These are phyloP conservation scores for Triticum timopheevii DNA, from an alignment of 176 grass and related monocot species.

Conservation along the genomic window DNA sequence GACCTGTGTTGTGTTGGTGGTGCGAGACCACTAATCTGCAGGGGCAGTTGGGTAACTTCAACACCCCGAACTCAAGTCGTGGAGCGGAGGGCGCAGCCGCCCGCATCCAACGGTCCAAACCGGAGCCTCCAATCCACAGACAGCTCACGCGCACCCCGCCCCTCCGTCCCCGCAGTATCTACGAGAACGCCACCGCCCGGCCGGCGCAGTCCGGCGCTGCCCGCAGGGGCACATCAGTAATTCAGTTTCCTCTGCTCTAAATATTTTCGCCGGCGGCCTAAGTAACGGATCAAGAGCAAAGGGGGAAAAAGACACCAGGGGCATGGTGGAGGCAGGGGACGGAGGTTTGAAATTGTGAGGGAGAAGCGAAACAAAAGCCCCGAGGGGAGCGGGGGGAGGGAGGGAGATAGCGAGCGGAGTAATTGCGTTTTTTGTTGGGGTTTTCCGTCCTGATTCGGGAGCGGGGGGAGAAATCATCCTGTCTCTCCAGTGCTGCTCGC, in stretches of 20 bases:
- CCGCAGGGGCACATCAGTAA: background rate
- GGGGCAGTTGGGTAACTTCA: slow-evolving; percentile 37
- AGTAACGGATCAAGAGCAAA: slow-evolving; percentile 45
- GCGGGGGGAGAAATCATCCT: slow-evolving; percentile 22
- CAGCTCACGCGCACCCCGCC: background rate
- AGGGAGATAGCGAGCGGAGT: background rate
- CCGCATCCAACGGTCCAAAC: slow-evolving; percentile 59
- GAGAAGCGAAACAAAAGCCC: slow-evolving; percentile 25
- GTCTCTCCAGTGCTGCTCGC: slow-evolving; percentile 10
- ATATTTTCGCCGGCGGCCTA: slow-evolving; percentile 30
- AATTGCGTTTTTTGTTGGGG: background rate
- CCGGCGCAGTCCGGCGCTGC: background rate
- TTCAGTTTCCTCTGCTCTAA: slow-evolving; percentile 19
- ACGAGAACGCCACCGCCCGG: slow-evolving; percentile 13
- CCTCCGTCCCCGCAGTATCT: background rate
- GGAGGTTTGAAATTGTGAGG: slow-evolving; percentile 56
- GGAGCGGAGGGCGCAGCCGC: slow-evolving; percentile 35
- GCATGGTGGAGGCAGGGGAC: slow-evolving; percentile 3
- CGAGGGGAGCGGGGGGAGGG: background rate
- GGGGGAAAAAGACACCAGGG: slow-evolving; percentile 28
- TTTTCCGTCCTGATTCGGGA: slow-evolving; percentile 33
- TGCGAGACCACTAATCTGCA: slow-evolving; percentile 45
- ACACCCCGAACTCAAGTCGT: background rate
- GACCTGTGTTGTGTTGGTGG: background rate
- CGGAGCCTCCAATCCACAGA: background rate